These are phyloP conservation scores for Wallemia hederae DNA, from an alignment of 1,284 basidiomycete species.

Conservation along the genomic window DNA sequence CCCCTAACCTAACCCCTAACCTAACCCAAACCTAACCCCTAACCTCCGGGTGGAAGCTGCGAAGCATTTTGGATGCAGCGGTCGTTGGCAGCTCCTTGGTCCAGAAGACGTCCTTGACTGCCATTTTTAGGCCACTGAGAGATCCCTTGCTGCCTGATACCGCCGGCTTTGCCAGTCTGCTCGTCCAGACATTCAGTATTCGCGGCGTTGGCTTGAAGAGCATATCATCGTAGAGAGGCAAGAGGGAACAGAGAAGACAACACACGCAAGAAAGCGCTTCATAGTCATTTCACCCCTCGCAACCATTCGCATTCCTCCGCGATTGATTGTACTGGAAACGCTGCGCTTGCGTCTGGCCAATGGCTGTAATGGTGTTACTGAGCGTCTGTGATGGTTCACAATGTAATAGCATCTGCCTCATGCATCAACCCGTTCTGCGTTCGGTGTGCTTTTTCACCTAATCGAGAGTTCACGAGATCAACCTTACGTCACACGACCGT, in stretches of 20 bases:
- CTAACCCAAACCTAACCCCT: not conserved
- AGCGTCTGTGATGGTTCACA: not conserved
- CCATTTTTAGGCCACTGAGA: not conserved
- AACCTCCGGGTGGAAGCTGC: not conserved
- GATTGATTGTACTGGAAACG: no score
- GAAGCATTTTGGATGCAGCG: not conserved
- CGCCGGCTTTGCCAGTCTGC: not conserved
- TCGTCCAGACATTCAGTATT: not conserved
- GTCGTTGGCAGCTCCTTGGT: not conserved
- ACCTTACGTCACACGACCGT: not conserved
- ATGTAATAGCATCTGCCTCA: no score
- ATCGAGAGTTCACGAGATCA: not conserved
- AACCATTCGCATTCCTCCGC: no score
- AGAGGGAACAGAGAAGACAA: no score
- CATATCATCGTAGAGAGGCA: not conserved
- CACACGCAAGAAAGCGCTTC: no score
- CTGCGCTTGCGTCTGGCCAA: not conserved
- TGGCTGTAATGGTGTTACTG: no score
- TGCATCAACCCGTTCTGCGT: no score
- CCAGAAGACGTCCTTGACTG: slow-evolving; percentile 1
- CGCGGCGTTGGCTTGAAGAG: not conserved
- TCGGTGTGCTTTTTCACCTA: not conserved
- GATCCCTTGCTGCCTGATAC: not conserved
- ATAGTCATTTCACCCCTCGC: no score
- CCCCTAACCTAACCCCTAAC: not conserved